These are phyloP conservation scores for Dalbergia cochinchinensis DNA, from an alignment of 306 rosid species.

Conservation along the genomic window DNA sequence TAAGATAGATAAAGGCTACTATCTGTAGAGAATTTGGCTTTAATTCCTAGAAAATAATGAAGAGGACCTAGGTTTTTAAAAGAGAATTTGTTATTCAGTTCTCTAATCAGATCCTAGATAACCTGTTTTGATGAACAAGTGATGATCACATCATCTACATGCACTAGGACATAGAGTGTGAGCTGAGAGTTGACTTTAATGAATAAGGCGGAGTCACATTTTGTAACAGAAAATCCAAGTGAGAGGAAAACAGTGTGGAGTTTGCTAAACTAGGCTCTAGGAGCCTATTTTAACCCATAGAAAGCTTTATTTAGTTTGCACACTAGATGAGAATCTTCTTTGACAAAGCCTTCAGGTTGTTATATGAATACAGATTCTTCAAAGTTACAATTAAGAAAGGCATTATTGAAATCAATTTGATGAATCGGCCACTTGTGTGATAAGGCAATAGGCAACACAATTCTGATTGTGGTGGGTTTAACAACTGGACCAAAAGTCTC, in stretches of 20 bases:
- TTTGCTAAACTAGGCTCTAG: neutral
- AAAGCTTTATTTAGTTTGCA: neutral
- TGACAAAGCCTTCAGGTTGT: neutral
- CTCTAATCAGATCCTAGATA: neutral
- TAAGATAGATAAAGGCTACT: too few species aligned
- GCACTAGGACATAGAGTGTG: neutral
- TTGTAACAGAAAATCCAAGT: neutral
- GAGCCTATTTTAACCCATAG: neutral
- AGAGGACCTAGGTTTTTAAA: neutral
- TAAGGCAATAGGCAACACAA: too few species aligned
- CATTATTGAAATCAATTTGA: neutral
- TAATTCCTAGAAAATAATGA: neutral
- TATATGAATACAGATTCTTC: neutral
- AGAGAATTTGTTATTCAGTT: neutral
- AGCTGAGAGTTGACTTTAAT: too few species aligned
- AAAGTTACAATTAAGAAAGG: neutral
- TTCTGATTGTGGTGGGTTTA: too few species aligned
- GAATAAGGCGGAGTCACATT: neutral
- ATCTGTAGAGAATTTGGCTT: neutral
- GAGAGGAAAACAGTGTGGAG: neutral
- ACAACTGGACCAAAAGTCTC: too few species aligned
- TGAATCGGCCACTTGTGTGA: too few species aligned
- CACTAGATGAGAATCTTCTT: too few species aligned
- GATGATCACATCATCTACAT: neutral
- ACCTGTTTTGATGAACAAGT: neutral